Conservation (phyloP, 169 alveolate genomes). For the Cystoisospora suis region DNA sequence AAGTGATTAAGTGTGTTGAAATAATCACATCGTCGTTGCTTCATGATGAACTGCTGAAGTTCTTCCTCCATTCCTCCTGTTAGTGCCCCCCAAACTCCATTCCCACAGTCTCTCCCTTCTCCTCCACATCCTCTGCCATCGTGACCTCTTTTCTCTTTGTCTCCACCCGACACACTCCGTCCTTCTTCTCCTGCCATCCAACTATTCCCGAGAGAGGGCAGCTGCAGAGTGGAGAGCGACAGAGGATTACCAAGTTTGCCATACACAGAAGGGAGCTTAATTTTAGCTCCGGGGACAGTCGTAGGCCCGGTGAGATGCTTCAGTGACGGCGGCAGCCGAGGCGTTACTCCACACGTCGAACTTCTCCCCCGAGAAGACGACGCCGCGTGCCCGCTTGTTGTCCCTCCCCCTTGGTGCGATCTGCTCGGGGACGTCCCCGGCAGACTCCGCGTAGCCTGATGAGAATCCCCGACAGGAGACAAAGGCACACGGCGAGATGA, state of each 20-base stretch:
- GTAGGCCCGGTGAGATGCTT: conserved; percentile 14
- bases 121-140: not conserved
- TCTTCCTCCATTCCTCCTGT: conserved; percentile 74
- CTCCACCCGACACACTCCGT: not conserved
- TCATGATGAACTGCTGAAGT: conserved; percentile 82
- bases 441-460: too few relatives aligned
- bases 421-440: not conserved
- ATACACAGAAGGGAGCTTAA: conserved; percentile 78
- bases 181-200: not conserved
- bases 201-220: conserved; percentile 60
- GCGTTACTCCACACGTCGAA: not conserved
- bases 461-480: too few relatives aligned
- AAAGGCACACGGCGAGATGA: too few relatives aligned
- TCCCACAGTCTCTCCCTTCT: not conserved
- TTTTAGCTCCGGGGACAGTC: conserved; percentile 47
- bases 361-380: not conserved
- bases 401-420: not conserved
- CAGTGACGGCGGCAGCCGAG: conserved; percentile 5
- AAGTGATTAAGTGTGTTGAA: conserved; percentile 84
- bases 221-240: conserved; percentile 73
- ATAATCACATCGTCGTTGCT: conserved; percentile 87
- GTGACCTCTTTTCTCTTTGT: not conserved
- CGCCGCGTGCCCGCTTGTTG: not conserved
- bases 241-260: conserved; percentile 81
- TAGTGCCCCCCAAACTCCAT: not conserved